These are phyloP conservation scores for Tetrahymena borealis DNA, from an alignment of 73 alveolate species.

Conservation along the genomic window DNA sequence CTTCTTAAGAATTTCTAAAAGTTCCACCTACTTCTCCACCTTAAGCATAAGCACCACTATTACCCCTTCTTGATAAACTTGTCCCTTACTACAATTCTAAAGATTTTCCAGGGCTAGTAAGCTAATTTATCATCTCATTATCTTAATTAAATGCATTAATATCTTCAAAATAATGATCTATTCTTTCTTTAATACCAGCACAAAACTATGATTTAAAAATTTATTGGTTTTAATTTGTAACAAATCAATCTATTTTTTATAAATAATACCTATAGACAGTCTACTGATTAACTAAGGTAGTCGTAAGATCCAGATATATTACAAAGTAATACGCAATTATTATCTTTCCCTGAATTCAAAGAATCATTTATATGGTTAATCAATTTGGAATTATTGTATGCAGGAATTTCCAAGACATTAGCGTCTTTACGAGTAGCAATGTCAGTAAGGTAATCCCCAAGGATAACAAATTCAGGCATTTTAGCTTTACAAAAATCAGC, in stretches of 20 bases:
- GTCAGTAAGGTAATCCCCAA: not conserved
- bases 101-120: not conserved
- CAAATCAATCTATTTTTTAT: not conserved
- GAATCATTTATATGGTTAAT: not conserved
- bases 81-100: not conserved
- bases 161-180: not conserved
- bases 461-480: not conserved
- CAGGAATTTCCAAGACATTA: not conserved
- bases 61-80: not conserved
- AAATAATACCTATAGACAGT: not conserved
- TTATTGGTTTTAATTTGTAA: not conserved
- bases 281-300: not conserved
- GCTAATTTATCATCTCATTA: not conserved
- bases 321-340: not conserved
- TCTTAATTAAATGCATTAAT: not conserved
- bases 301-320: not conserved
- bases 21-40: not conserved
- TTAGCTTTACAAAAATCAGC: not conserved
- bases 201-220: not conserved
- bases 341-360: not conserved
- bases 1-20: not conserved
- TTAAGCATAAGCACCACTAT: not conserved
- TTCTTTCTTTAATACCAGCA: not conserved
- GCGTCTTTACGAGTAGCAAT: not conserved
- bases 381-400: not conserved